These are phyloP conservation scores for Kwoniella mangroviensis DNA, from an alignment of 768 basidiomycete species.

Conservation along the genomic window DNA sequence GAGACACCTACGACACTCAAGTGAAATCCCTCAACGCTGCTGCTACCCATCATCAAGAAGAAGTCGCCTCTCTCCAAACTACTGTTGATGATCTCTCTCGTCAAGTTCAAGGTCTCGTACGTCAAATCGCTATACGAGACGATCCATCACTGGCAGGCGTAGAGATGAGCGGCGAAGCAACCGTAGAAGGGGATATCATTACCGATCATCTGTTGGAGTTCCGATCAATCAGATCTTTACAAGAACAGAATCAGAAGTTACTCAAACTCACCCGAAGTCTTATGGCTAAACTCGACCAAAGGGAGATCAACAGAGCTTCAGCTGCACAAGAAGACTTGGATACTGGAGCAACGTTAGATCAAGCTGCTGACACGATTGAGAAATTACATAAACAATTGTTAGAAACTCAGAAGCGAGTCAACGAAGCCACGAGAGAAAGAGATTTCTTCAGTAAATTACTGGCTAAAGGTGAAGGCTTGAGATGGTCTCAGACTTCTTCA, in stretches of 20 bases:
- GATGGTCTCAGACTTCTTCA: conserved; percentile 36
- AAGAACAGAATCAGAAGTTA: conserved; percentile 88
- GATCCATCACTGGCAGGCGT: conserved; percentile 81
- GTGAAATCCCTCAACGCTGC: conserved; percentile 38
- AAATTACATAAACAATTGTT: conserved; percentile 72
- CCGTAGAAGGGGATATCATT: conserved; percentile 70
- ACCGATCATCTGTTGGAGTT: conserved; percentile 87
- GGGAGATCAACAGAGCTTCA: conserved; percentile 62
- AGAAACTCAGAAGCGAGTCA: conserved; percentile 75
- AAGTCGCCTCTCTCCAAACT: conserved; percentile 39
- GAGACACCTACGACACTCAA: conserved; percentile 66
- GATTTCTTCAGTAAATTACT: conserved; percentile 82
- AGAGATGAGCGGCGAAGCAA: conserved; percentile 34
- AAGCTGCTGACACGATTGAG: conserved; percentile 86
- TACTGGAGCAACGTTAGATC: conserved; percentile 70
- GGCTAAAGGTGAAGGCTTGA: conserved; percentile 60
- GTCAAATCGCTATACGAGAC: conserved; percentile 77
- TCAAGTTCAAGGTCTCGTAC: conserved; percentile 79
- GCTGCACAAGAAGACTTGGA: conserved; percentile 43
- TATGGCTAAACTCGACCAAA: conserved; percentile 79
- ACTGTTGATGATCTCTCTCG: conserved; percentile 51
- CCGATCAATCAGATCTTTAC: conserved; percentile 75
- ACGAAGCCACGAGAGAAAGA: conserved; percentile 81
- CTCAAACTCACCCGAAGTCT: conserved; percentile 81
- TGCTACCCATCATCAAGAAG: conserved; percentile 32